Evolutionary conservation across 2,329 filamentous ascomycete genomes (phyloP).

Genomic region (Tolypocladium ovalisporum): DNA sequence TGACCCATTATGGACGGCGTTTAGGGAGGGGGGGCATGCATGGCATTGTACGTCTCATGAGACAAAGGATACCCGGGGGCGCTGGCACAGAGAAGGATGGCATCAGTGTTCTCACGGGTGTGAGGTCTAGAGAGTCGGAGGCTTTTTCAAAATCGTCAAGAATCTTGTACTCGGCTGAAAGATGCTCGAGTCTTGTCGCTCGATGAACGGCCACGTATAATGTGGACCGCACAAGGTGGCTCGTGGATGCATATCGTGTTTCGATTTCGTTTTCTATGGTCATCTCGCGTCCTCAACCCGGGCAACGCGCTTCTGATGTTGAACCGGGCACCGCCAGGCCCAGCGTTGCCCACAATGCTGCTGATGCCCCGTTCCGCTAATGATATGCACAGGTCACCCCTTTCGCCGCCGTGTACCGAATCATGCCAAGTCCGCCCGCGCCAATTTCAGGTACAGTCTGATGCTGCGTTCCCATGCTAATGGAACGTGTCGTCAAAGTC

Average conservation of each 20-base stretch:
- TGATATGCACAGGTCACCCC: not conserved
- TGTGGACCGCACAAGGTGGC: not conserved
- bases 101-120: not conserved
- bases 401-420: not conserved
- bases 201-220: no score
- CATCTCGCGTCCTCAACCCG: not conserved
- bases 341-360: not conserved
- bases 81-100: not conserved
- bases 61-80: not conserved
- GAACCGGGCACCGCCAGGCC: not conserved
- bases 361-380: not conserved
- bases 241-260: not conserved
- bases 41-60: not conserved
- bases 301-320: not conserved
- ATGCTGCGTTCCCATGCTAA: not conserved
- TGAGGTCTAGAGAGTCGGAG: not conserved
- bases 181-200: not conserved
- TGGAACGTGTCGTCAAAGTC: constrained; percentile 2
- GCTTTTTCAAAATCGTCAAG: not conserved
- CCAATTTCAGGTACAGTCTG: not conserved
- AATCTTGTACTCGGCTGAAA: not conserved
- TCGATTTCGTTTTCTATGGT: not conserved
- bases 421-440: not conserved
- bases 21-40: not conserved
- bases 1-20: not conserved